phyloP scores from a whole-genome alignment of 225 moss, liverwort and hornwort species.

The Rhytidiadelphus loreus region DNA sequence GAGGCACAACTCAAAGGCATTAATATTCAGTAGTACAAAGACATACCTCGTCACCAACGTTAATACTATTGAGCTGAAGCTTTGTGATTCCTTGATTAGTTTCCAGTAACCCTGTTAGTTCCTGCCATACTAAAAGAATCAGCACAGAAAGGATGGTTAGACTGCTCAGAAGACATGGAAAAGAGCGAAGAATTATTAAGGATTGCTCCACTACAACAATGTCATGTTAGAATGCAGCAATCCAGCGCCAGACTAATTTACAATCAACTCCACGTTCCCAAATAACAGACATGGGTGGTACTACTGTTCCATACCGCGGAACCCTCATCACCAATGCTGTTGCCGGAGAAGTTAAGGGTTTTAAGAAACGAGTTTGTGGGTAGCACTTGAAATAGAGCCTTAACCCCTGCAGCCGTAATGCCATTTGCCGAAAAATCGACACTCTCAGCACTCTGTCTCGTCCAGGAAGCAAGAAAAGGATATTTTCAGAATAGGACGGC shows the following conservation, averaged over 20 bases:
- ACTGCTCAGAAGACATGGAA: not conserved
- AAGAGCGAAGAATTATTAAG: not conserved
- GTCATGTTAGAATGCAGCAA: not conserved
- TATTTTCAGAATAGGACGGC: not conserved
- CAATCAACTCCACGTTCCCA: not conserved
- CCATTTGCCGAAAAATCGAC: slow-evolving; percentile 93
- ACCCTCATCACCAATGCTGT: slow-evolving; percentile 91
- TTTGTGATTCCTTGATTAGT: slow-evolving; percentile 71
- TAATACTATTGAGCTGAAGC: slow-evolving; percentile 78
- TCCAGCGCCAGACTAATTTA: not conserved
- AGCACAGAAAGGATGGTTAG: not conserved
- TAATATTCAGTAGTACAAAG: not conserved
- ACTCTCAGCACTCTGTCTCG: slow-evolving; percentile 68
- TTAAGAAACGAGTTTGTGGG: slow-evolving; percentile 78
- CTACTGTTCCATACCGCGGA: slow-evolving; percentile 25
- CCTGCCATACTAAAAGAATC: slow-evolving; percentile 21
- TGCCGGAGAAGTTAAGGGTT: slow-evolving; percentile 80
- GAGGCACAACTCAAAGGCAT: not conserved
- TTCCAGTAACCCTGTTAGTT: slow-evolving; percentile 70
- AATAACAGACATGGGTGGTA: not conserved
- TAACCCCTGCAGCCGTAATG: slow-evolving; percentile 68
- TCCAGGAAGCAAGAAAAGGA: not conserved
- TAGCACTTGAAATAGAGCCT: slow-evolving; percentile 82
- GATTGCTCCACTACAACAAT: not conserved
- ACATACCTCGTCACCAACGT: slow-evolving; percentile 83